These are phyloP conservation scores for Gynochthodes officinalis DNA, from an alignment of 257 asterid species.

Conservation along the genomic window DNA sequence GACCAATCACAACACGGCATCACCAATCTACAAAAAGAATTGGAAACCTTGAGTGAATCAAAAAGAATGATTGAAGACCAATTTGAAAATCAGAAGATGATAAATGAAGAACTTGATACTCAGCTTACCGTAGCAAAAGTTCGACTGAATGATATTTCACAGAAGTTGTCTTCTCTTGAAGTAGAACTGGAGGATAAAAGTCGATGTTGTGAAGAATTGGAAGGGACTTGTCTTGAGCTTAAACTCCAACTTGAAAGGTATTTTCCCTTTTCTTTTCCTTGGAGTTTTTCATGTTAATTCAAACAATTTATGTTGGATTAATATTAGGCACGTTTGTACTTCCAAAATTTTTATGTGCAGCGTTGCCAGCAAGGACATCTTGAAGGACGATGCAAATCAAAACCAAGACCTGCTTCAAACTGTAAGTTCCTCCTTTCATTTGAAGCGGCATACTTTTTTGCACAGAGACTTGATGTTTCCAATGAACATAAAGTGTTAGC, in stretches of 20 bases:
- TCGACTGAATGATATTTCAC: constrained; percentile 42
- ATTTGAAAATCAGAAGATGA: constrained; percentile 54
- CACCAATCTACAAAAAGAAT: constrained; percentile 30
- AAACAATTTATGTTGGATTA: background rate
- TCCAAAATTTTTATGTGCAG: constrained; percentile 28
- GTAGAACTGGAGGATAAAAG: constrained; percentile 64
- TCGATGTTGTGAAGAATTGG: constrained; percentile 65
- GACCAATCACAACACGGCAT: constrained; percentile 31
- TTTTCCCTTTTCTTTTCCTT: background rate
- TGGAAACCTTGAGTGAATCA: constrained; percentile 45
- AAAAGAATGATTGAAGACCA: constrained; percentile 52
- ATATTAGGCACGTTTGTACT: background rate
- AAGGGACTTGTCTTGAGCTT: constrained; percentile 78
- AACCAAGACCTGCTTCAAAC: constrained; percentile 49
- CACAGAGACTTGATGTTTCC: no score
- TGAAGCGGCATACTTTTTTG: no score
- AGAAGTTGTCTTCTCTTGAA: constrained; percentile 61
- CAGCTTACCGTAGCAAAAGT: constrained; percentile 50
- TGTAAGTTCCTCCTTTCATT: constrained; percentile 41
- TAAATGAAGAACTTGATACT: constrained; percentile 69
- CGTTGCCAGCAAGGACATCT: constrained; percentile 25
- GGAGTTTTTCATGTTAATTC: background rate
- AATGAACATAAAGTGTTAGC: no score
- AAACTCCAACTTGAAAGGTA: constrained; percentile 91
- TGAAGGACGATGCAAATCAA: constrained; percentile 33